Conservation (phyloP, 805 yeast genomes). For the Clavispora vitiphila region DNA sequence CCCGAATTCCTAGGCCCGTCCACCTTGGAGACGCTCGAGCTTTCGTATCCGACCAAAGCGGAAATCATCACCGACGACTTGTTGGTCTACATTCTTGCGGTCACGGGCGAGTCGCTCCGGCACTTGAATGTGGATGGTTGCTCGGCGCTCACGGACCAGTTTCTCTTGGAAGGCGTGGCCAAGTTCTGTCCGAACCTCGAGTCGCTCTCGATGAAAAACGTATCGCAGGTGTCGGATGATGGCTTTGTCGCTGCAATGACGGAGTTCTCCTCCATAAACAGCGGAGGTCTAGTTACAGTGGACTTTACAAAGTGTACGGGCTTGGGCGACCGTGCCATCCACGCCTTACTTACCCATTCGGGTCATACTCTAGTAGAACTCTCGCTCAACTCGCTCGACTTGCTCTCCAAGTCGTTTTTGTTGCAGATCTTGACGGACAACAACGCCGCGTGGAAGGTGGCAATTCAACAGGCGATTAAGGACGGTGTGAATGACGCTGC, state of each 20-base stretch:
- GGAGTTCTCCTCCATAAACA: slow-evolving; percentile 44
- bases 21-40: slow-evolving; percentile 51
- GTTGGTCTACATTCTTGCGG: slow-evolving; percentile 53
- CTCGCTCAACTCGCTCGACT: slow-evolving; percentile 67
- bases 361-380: slow-evolving; percentile 62
- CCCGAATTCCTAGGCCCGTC: slow-evolving; percentile 52
- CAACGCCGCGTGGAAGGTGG: slow-evolving; percentile 18
- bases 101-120: slow-evolving; percentile 57
- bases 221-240: slow-evolving; percentile 66
- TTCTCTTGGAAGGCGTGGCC: slow-evolving; percentile 51
- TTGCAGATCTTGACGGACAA: slow-evolving; percentile 40
- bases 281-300: slow-evolving; percentile 54
- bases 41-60: slow-evolving; percentile 64
- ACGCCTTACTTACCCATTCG: slow-evolving; percentile 58
- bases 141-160: slow-evolving; percentile 60
- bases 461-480: slow-evolving; percentile 13
- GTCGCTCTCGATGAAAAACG: slow-evolving; percentile 49
- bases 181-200: slow-evolving; percentile 55
- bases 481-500: slow-evolving; percentile 7
- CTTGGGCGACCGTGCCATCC: slow-evolving; percentile 58
- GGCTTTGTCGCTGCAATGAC: slow-evolving; percentile 58
- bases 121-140: slow-evolving; percentile 70
- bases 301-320: slow-evolving; percentile 62
- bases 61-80: slow-evolving; percentile 65
- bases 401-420: slow-evolving; percentile 48